Evolutionary conservation across 2,329 filamentous ascomycete species (phyloP).

Genomic region (Emmonsiellopsis sp.): DNA sequence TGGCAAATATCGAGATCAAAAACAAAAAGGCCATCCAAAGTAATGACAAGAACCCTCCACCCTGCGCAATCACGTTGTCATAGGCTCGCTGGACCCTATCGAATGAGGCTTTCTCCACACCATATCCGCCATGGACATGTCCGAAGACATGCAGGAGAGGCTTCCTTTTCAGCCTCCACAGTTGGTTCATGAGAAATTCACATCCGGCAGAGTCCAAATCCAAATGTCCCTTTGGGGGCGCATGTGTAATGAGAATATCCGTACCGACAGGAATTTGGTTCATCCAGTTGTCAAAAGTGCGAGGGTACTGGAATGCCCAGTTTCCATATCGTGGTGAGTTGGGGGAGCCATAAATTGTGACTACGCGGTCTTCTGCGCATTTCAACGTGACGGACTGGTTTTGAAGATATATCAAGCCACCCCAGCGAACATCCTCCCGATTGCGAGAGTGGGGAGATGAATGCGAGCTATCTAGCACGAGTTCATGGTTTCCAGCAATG

Average conservation of each 20-base stretch:
- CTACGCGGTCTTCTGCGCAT: slow-evolving; percentile 46
- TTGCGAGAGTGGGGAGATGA: slow-evolving; percentile 44
- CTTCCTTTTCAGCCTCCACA: slow-evolving; percentile 54
- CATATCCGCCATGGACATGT: slow-evolving; percentile 66
- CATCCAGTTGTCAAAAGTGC: slow-evolving; percentile 55
- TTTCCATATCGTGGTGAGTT: slow-evolving; percentile 64
- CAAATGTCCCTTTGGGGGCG: slow-evolving; percentile 61
- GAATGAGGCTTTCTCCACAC: slow-evolving; percentile 56
- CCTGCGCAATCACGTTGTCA: slow-evolving; percentile 45
- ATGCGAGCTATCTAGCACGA: slow-evolving; percentile 60
- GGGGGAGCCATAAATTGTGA: slow-evolving; percentile 67
- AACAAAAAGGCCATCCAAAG: not conserved
- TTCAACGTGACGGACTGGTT: slow-evolving; percentile 51
- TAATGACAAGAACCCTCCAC: not conserved
- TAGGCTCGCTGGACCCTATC: slow-evolving; percentile 59
- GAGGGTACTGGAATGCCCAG: slow-evolving; percentile 66
- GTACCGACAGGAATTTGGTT: slow-evolving; percentile 57
- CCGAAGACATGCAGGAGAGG: slow-evolving; percentile 73
- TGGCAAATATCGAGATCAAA: not conserved
- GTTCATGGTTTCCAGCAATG: slow-evolving; percentile 78
- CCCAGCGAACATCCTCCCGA: slow-evolving; percentile 49
- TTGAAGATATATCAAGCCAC: slow-evolving; percentile 62
- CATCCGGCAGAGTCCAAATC: slow-evolving; percentile 51
- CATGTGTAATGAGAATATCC: slow-evolving; percentile 70
- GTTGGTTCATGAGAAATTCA: slow-evolving; percentile 53